A percentile compares a stretch with the other conserved stretches of the same genome.
phyloP scores from a whole-genome alignment of 768 basidiomycete species.

The Mycena epipterygia region DNA sequence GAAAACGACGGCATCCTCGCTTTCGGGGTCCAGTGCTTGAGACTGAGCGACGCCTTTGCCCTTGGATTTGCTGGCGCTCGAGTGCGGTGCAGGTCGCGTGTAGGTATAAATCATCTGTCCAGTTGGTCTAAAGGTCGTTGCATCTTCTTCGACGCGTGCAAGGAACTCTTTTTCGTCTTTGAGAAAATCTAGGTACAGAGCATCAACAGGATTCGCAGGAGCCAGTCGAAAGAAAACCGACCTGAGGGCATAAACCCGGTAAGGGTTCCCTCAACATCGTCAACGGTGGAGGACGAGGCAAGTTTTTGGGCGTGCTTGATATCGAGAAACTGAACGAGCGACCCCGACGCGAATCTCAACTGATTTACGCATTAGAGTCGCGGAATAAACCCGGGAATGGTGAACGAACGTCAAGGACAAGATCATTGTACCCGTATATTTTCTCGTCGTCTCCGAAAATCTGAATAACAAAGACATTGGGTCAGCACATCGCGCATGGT shows the following conservation, averaged over 20 bases:
- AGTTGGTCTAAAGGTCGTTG: slow-evolving; percentile 79
- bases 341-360: slow-evolving; percentile 92
- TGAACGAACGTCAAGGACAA: slow-evolving; percentile 82
- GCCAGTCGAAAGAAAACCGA: slow-evolving; percentile 37
- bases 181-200: slow-evolving; percentile 69
- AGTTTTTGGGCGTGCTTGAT: slow-evolving; percentile 79
- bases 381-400: neutral
- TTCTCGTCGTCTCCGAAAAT: slow-evolving; percentile 98
- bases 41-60: slow-evolving; percentile 64
- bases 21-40: slow-evolving; percentile 58
- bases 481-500: slow-evolving; percentile 1
- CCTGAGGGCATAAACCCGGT: slow-evolving; percentile 84
- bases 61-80: slow-evolving; percentile 54
- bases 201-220: neutral
- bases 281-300: slow-evolving; percentile 75
- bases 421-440: slow-evolving; percentile 92
- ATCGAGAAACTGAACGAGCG: slow-evolving; percentile 80
- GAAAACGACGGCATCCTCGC: slow-evolving; percentile 76
- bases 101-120: slow-evolving; percentile 87
- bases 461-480: slow-evolving; percentile 50
- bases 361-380: slow-evolving; percentile 46
- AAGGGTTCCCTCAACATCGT: slow-evolving; percentile 88
- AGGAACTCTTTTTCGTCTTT: slow-evolving; percentile 78
- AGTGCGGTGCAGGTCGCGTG: slow-evolving; percentile 63
- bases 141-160: slow-evolving; percentile 81